These are phyloP conservation scores for Mycena belliarum DNA, from an alignment of 768 basidiomycete genomes.

Conservation along the genomic window DNA sequence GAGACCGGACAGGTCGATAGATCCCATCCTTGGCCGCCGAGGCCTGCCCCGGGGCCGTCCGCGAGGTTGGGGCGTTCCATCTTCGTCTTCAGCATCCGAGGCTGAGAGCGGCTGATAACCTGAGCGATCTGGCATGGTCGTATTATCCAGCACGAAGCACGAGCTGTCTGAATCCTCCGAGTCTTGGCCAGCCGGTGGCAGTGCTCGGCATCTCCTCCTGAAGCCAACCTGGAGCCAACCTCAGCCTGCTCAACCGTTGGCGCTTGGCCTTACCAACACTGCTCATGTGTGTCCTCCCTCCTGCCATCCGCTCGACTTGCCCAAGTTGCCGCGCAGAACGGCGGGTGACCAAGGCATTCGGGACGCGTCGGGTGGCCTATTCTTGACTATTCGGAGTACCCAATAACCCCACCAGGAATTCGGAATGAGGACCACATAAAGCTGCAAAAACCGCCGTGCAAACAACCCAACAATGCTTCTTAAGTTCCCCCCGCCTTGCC, in stretches of 20 bases:
- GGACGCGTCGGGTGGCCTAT: neutral
- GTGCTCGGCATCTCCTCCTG: no score
- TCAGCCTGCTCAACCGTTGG: no score
- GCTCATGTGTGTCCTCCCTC: no score
- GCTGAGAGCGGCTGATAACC: conserved; percentile 50
- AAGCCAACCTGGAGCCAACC: no score
- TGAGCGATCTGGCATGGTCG: conserved; percentile 36
- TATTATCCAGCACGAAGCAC: no score
- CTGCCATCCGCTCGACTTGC: no score
- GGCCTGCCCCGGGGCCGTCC: conserved; percentile 39
- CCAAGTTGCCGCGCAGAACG: no score
- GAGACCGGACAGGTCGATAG: conserved; percentile 77
- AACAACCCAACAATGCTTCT: neutral
- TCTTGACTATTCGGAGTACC: conserved; percentile 3
- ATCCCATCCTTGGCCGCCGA: conserved; percentile 47
- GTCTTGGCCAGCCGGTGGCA: no score
- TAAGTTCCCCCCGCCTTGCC: neutral
- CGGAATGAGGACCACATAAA: conserved; percentile 5
- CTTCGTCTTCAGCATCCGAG: conserved; percentile 37
- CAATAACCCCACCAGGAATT: conserved; percentile 1
- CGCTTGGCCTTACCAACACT: no score
- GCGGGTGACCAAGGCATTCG: neutral
- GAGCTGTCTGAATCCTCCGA: no score
- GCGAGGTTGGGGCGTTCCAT: conserved; percentile 29
- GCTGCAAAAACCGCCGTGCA: neutral